Evolutionary conservation across 2,329 filamentous ascomycete genomes (phyloP), one percentile per base, ranked within the genome.

Genomic region (Aspergillus jensenii): DNA sequence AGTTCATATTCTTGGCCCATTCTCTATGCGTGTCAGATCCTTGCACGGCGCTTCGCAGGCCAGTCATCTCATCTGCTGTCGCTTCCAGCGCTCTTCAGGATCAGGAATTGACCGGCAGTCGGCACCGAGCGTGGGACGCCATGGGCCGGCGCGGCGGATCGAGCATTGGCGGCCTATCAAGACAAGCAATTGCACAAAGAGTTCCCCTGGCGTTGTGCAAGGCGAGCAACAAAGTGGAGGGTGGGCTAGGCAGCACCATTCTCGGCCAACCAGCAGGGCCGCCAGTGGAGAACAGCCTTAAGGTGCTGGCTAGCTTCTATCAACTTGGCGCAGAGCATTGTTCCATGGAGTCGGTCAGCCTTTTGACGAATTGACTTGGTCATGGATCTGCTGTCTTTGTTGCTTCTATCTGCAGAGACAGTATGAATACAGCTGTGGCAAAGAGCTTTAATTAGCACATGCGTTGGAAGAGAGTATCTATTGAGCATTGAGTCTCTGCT

Each of bases 221-320:
- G 37, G 33, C 46, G 9, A 31, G 9, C 27, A 31, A 21, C 0
- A 19, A 12, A 25, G 33, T 40, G 35, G 33, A 51, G 8, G 14
- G 23, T 39, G 25, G 40, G 21, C 17, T 46, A 54, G 51, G 51
- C 51, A 54, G 35, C 51, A 54, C 43, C 41, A 39, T 54, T 54
- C 33, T 19, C 17, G 39, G 51, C 51, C 51, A 53, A 46, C 25
- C 23, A 44, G 1, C 8, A 11, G 1, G n/a, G 9, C 3, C 3
- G 2, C 27, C 27, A 2, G 51, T 54, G 51, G 51, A 39, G 19
- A 43, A 19, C 43, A 47, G 51, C 51, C 51, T 54, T 54, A 54
- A 54, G 51, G 51, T 43, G 51, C 43, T 54, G 51, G 15, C 27
- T 45, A 52, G 40, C 9, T 52, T 17, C 40, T 31, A 27, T 43